These are phyloP conservation scores for Polyplosphaeria fusca DNA, from an alignment of 495 filamentous ascomycete genomes.

Conservation along the genomic window DNA sequence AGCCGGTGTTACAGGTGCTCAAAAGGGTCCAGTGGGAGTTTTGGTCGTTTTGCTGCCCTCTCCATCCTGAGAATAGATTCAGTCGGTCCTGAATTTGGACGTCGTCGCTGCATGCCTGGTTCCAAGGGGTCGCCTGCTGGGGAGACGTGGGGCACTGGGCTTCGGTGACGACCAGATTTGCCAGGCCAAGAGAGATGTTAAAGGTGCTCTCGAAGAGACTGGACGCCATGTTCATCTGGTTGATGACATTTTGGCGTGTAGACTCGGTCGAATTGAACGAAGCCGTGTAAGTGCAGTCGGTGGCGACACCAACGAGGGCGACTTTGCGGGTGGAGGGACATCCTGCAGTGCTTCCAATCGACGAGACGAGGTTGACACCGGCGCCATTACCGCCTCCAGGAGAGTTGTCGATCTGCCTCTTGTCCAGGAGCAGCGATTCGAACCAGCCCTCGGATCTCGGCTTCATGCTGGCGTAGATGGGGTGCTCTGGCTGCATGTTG, in stretches of 20 bases:
- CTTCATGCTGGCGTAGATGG: conserved; percentile 52
- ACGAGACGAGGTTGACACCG: conserved; percentile 74
- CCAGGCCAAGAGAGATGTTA: conserved; percentile 87
- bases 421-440: conserved; percentile 58
- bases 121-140: conserved; percentile 70
- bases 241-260: conserved; percentile 70
- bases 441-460: conserved; percentile 47
- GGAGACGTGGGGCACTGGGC: conserved; percentile 63
- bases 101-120: conserved; percentile 62
- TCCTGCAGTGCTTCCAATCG: conserved; percentile 76
- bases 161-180: conserved; percentile 75
- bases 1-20: conserved; percentile 76
- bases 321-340: conserved; percentile 87
- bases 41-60: conserved; percentile 65
- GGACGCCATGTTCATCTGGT: conserved; percentile 81
- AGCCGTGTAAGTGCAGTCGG: conserved; percentile 81
- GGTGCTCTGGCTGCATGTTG: conserved; percentile 65
- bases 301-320: conserved; percentile 86
- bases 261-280: conserved; percentile 58
- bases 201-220: conserved; percentile 83
- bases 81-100: conserved; percentile 74
- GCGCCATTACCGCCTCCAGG: conserved; percentile 70
- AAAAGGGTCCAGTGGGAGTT: conserved; percentile 95
- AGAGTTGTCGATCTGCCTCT: conserved; percentile 52
- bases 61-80: conserved; percentile 85